Conservation (phyloP, 2,329 filamentous ascomycete genomes). For the Ophiostoma australiae region DNA sequence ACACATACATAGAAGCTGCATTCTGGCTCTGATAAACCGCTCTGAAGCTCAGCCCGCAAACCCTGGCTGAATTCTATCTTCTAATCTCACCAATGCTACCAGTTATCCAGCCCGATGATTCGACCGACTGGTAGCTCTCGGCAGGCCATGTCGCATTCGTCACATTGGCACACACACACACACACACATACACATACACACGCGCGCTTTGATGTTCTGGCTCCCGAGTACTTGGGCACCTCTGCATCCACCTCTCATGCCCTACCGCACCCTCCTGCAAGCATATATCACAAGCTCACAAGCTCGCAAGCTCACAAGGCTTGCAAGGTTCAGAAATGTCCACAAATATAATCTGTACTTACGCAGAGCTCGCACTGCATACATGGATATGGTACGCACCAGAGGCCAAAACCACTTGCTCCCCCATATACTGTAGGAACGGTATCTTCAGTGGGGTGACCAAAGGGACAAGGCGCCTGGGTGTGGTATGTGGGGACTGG, state of each 20-base stretch:
- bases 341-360: no score
- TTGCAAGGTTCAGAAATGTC: no score
- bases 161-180: background rate
- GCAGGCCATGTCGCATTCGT: background rate
- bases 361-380: background rate
- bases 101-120: background rate
- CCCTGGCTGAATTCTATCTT: background rate
- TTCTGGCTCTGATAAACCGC: background rate
- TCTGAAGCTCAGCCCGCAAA: background rate
- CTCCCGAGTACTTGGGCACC: constrained; percentile 1
- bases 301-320: no score
- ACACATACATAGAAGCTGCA: background rate
- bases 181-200: no score
- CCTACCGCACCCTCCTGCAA: background rate
- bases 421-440: background rate
- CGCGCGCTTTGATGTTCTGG: background rate
- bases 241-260: background rate
- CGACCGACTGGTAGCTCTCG: background rate
- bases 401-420: background rate
- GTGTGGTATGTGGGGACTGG: constrained; percentile 4
- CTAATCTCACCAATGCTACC: background rate
- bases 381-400: background rate
- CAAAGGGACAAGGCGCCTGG: background rate
- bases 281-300: background rate
- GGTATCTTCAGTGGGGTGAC: background rate